Base-by-base conservation (phyloP, 75 land plant species). In the Pseudotsuga menziesii region DNA sequence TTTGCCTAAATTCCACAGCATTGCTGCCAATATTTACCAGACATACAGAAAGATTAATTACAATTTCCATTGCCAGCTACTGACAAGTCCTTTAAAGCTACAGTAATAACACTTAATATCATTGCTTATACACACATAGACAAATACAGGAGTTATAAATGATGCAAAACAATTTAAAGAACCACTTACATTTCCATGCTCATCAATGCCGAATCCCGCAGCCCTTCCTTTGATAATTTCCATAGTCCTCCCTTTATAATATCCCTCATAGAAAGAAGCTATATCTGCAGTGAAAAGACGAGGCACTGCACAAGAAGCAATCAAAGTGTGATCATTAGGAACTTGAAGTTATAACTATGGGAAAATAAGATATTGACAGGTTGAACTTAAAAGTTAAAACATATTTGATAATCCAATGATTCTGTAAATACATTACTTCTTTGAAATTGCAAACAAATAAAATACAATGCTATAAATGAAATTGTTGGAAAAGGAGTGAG, bases 231-330 rank as follows among this genome's bases (percentile, higher is more conserved):
- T 96, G 35, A 89, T 77, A 32, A 96, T 94, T 55, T 82, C 88
- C 25, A 96, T 80, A 35, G 95, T 95, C 76, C 94, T 96, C 2
- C 83, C 88, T 61, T 81, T 82, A 80, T 96, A 96, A 62, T 92
- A 94, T 69, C 93, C 93, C 87, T 96, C 99, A 83, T 96, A 96
- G 76, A 96, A 94, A n/a, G 91, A 81, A 81, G 99, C 94, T 78
- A 96, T 90, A 11, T 77, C 99, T 61, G 91, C 75, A 71, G 95
- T 94, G 71, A 96, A 96, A 58, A 96, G 91, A 20, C 98, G 87
- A 63, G 99, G 99, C 99, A 96, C 98, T 96, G 83, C 55, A 80
- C 60, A 60, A 75, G 73, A 58, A 60, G 70, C 20, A 23, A 73
- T 35, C 73, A 20, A 41, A 36, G 22, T 5, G 39, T 20, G 16